A percentile compares a stretch with the other conserved stretches of the same genome.
Evolutionary conservation across 1,284 basidiomycete species (phyloP).

Genomic region (Ganoderma lucidum): DNA sequence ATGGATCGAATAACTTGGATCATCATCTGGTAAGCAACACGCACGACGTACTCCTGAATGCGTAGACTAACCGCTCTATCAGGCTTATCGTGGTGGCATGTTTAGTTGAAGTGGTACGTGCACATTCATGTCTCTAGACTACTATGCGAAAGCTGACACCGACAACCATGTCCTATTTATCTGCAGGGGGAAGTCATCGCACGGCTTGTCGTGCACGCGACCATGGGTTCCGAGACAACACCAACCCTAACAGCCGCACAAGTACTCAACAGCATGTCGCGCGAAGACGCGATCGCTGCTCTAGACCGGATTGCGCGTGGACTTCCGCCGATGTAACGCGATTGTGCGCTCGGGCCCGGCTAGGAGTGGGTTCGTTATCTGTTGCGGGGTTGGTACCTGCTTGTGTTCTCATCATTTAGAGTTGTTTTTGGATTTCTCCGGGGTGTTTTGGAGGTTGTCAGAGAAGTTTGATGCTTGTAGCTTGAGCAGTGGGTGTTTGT

Average conservation of each 20-base stretch:
- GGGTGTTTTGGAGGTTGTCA: not conserved
- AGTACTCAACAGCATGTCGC: conserved; percentile 32
- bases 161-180: not conserved
- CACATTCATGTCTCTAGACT: not conserved
- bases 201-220: conserved; percentile 76
- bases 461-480: not conserved
- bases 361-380: not conserved
- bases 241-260: conserved; percentile 20
- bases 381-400: not conserved
- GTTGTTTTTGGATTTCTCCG: not conserved
- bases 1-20: conserved; percentile 97
- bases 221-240: conserved; percentile 35
- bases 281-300: conserved; percentile 34
- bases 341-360: not conserved
- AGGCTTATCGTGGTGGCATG: conserved; percentile 91
- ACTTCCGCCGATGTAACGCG: conserved; percentile 6
- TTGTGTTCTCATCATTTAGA: not conserved
- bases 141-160: too few species aligned
- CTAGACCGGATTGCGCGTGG: conserved; percentile 34
- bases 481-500: not conserved
- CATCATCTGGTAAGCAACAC: conserved; percentile 79
- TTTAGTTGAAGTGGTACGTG: conserved; percentile 77
- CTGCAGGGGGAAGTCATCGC: conserved; percentile 83
- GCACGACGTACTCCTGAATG: not conserved
- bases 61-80: conserved; percentile 7